Evolutionary conservation across 805 yeast genomes (phyloP).

Genomic region (Cyberlindnera veronae): DNA sequence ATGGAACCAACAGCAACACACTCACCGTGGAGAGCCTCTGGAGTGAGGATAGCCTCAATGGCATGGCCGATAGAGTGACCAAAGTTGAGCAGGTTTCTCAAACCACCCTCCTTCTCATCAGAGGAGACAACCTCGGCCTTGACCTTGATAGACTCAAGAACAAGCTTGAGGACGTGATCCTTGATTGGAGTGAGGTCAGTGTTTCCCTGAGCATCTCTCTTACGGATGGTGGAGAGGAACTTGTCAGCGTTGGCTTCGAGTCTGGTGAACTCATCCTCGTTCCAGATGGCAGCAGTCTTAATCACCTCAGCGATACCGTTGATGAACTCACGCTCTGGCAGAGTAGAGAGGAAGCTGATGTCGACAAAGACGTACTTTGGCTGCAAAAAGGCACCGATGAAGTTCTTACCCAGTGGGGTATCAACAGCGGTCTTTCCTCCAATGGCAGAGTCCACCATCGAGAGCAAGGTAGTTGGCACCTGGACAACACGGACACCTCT

Average conservation of each 20-base stretch:
- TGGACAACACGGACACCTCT: constrained; percentile 94
- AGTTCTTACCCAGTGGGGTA: constrained; percentile 92
- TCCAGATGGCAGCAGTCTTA: constrained; percentile 98
- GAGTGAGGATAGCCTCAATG: constrained; percentile 94
- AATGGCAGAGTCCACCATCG: constrained; percentile 98
- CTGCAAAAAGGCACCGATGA: constrained; percentile 97
- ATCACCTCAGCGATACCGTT: constrained; percentile 99
- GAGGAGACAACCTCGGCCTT: constrained; percentile 91
- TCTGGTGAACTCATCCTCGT: constrained; percentile 80
- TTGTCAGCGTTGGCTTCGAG: constrained; percentile 70
- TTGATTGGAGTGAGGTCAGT: constrained; percentile 68
- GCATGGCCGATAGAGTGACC: constrained; percentile 99
- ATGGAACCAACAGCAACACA: constrained; percentile 98
- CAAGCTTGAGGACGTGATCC: constrained; percentile 74
- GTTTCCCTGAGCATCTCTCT: constrained; percentile 40
- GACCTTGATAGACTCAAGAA: constrained; percentile 79
- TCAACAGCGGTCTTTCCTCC: constrained; percentile 99
- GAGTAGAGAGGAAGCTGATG: constrained; percentile 77
- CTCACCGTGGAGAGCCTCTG: constrained; percentile 95
- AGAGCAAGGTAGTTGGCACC: constrained; percentile 86
- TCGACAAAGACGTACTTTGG: constrained; percentile 87
- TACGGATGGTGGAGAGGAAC: constrained; percentile 65
- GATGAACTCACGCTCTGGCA: constrained; percentile 91
- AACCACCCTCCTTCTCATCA: constrained; percentile 94
- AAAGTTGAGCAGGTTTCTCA: constrained; percentile 87